These are phyloP conservation scores for Rhizoclosmatium globosum DNA, from an alignment of 192 early-diverging fungal genomes.

Conservation along the genomic window DNA sequence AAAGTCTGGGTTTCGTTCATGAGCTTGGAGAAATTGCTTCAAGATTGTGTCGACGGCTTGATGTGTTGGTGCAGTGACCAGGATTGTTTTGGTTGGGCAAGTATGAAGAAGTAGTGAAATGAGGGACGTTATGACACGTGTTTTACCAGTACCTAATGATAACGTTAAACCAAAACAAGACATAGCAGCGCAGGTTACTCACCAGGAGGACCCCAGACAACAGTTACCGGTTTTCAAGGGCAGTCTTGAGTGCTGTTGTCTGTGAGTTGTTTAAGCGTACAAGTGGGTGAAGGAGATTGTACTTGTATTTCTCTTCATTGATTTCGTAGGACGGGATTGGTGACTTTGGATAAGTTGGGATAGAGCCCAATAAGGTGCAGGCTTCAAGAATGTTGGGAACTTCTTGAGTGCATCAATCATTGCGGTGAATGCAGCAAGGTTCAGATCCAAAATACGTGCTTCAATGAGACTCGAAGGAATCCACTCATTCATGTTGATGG, in stretches of 20 bases:
- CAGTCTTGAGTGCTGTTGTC: not conserved
- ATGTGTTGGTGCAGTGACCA: constrained; percentile 7
- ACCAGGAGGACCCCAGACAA: too few species aligned
- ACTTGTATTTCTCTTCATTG: not conserved
- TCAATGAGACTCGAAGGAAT: not conserved
- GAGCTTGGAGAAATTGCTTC: not conserved
- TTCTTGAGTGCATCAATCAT: constrained; percentile 1
- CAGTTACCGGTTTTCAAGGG: too few species aligned
- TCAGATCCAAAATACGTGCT: not conserved
- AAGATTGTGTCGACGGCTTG: constrained; percentile 9
- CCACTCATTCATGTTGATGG: not conserved
- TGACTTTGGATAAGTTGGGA: not conserved
- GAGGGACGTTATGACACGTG: not conserved
- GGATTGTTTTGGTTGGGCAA: not conserved
- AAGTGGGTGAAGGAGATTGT: not conserved
- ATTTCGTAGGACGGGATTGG: not conserved
- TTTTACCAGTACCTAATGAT: constrained; percentile 4
- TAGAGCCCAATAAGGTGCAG: too few species aligned
- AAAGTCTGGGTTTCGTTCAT: not conserved
- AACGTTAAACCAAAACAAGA: not conserved
- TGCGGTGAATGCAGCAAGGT: not conserved
- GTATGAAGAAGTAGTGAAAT: not conserved
- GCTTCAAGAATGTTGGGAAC: too few species aligned
- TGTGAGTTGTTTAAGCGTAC: not conserved
- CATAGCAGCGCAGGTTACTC: too few species aligned